Conservation (phyloP, 1,284 basidiomycete genomes). For the Chiua sp. region DNA sequence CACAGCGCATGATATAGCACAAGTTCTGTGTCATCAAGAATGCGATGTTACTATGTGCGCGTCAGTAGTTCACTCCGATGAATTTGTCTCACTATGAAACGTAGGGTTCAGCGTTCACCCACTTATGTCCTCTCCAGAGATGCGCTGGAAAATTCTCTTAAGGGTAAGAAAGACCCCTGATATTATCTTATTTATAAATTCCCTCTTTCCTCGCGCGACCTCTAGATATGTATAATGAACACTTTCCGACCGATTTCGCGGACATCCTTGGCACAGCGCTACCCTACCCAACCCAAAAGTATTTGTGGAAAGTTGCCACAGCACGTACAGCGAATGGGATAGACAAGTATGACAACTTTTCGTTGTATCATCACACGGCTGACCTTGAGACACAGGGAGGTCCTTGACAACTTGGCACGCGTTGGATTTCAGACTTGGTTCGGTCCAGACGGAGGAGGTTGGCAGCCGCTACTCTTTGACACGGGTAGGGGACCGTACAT, state of each 20-base stretch:
- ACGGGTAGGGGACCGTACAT: slow-evolving; percentile 49
- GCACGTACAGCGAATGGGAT: slow-evolving; percentile 18
- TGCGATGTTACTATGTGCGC: slow-evolving; percentile 32
- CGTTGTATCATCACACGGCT: neutral
- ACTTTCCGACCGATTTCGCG: slow-evolving; percentile 33
- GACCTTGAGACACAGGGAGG: slow-evolving; percentile 26
- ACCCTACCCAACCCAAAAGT: slow-evolving; percentile 24
- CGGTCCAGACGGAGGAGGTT: slow-evolving; percentile 46
- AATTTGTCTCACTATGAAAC: neutral
- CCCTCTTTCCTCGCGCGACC: neutral
- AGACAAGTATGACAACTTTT: slow-evolving; percentile 22
- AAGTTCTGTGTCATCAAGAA: slow-evolving; percentile 21
- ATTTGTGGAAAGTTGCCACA: slow-evolving; percentile 8
- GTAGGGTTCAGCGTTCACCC: slow-evolving; percentile 35
- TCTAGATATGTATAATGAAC: slow-evolving; percentile 31
- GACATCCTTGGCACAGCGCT: slow-evolving; percentile 26
- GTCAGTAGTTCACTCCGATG: neutral
- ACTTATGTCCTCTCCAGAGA: slow-evolving; percentile 30
- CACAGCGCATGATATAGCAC: slow-evolving; percentile 36
- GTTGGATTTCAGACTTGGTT: slow-evolving; percentile 49
- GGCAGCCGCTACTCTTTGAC: slow-evolving; percentile 40
- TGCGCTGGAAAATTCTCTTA: slow-evolving; percentile 6
- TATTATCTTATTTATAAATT: neutral
- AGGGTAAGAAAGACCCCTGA: slow-evolving; percentile 15
- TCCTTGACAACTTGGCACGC: slow-evolving; percentile 44